Base-by-base conservation (phyloP, 768 basidiomycete genomes). In the Pisolithus orientalis region DNA sequence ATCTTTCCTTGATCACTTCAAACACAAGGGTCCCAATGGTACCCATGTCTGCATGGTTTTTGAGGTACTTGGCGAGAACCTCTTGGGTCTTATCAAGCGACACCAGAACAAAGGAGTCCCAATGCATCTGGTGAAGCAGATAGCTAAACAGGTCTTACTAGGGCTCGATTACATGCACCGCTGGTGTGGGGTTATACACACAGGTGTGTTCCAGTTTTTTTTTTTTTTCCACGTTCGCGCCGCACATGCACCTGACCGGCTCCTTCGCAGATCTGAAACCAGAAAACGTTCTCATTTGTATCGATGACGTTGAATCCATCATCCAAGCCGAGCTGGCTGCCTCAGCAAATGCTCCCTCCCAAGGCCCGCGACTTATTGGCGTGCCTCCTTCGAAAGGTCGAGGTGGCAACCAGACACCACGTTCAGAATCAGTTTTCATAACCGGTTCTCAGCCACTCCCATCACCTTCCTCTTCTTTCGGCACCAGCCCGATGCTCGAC, bases 31-130 rank as follows among this genome's bases (percentile, higher is more conserved):
- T 1, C 94, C 94, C 9, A 96, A 99, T 67, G 96, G 96, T 37
- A 86, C 82, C 14, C 96, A 99, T 70, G 90, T 99, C 59, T 98
- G 96, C 78, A 98, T 99, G 96, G 94, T 96, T 13, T 97, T 97
- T 63, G 96, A 99, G 69, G 96, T 98, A 25, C 80, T 99, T 8
- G 96, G 95, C 54, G 95, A 99, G 72, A 97, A 95, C 66, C 76
- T 99, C 2, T 81, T 98, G 2, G 94, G 88, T 5, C 80, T 99
- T 61, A 96, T 98, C 79, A 97, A 96, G 71, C 83, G 95, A 10
- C 93, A 98, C 73, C 94, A 98, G 75, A 94, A 93, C 73, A 94
- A 95, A 62, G 95, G 95, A 57, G 94, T 98, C 1, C 94, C 95
- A 13, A 90, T 92, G 77, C 84, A 76, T 47, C 73, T 98, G 58